Conservation (phyloP, 257 asterid species). For the Nicotiana otophora region DNA sequence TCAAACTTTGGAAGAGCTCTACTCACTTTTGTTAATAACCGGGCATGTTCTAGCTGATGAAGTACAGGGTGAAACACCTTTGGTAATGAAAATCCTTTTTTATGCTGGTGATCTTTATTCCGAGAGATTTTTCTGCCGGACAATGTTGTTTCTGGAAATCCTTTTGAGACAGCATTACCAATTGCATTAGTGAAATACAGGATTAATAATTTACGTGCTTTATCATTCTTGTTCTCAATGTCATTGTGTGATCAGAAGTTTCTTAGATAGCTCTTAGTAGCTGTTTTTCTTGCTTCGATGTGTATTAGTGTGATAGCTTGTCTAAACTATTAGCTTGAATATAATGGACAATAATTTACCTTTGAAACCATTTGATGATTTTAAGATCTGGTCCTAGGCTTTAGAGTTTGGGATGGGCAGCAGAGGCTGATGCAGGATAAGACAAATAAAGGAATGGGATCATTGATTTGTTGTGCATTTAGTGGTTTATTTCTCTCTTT, state of each 20-base stretch:
- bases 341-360: background rate
- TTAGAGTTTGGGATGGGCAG: background rate
- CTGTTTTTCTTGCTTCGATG: too few relatives aligned
- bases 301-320: background rate
- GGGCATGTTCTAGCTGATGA: conserved; percentile 98
- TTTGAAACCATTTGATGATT: background rate
- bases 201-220: background rate
- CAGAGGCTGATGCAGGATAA: background rate
- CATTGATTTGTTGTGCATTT: background rate
- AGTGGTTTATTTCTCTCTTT: background rate
- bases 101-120: background rate
- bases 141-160: conserved; percentile 5
- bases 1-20: conserved; percentile 88
- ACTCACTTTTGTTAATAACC: conserved; percentile 79
- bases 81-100: conserved; percentile 41
- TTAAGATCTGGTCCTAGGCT: background rate
- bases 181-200: conserved; percentile 1
- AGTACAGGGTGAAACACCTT: conserved; percentile 88
- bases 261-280: too few relatives aligned
- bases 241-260: background rate
- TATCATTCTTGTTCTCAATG: background rate
- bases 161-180: conserved; percentile 11
- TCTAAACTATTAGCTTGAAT: background rate
- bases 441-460: background rate
- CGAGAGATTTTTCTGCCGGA: conserved; percentile 8